Evolutionary conservation across 768 basidiomycete species (phyloP), one percentile per base, ranked within the genome.

Genomic region (Auriscalpium orientale): DNA sequence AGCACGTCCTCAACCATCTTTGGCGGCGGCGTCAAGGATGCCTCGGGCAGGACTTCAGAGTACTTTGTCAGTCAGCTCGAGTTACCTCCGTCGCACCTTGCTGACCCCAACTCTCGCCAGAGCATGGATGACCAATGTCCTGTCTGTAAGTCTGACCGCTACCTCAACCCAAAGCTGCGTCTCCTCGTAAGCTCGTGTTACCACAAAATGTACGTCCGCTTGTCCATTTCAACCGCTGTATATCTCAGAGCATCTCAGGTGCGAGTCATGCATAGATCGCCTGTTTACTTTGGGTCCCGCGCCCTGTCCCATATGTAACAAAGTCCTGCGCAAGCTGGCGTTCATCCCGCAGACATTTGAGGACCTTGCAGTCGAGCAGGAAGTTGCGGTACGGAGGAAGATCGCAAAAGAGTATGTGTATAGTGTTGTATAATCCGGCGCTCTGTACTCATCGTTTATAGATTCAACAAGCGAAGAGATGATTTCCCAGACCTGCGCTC

Each of bases 231-330:
- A 0, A 4, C 10, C 34, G 28, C 28, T 28, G 11, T 51, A 10
- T n/a, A 22, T 18, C 46, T 20, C 5, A 34, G 13, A 12, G 4
- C 20, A 13, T 46, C 35, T 22, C 36, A 95, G 94, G 91, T 98
- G 97, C 74, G 95, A 98, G 75, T 92, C 91, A 1, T 99, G 97
- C 70, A 97, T 99, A 65, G 97, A 98, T 70, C 84, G 95, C 8
- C 70, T 98, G 43, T 99, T 95, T 71, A 95, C 94, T 1, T 81
- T 98, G 4, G 95, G 95, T 2, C 95, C 97, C 2, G 94, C 93
- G 2, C 92, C 92, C 3, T 98, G 97, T 76, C 97, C 97, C 16
- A 85, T 93, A 55, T 99, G 97, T 70, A 83, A 80, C 53, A 90
- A 85, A 65, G 81, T 89, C 16, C 77, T 98, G 51, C 75, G 97